Conservation (phyloP, 768 basidiomycete genomes). For the Boletus bicolor region DNA sequence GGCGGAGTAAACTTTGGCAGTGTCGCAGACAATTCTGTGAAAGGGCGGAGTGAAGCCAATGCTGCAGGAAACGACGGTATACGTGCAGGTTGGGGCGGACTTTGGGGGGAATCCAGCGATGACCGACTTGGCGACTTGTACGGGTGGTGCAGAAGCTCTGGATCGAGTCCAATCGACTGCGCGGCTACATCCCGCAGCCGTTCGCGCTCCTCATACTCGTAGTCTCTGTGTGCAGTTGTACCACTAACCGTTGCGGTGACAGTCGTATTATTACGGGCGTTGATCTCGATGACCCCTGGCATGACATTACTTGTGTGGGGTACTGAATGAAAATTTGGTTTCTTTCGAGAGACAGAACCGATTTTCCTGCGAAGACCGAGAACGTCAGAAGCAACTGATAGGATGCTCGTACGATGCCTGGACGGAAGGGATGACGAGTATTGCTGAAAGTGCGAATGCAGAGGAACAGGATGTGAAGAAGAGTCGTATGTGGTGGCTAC, state of each 20-base stretch:
- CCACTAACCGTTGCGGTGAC: conserved; percentile 25
- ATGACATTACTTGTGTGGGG: conserved; percentile 42
- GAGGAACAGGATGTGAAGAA: conserved; percentile 5
- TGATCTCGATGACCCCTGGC: conserved; percentile 74
- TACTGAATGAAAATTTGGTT: conserved; percentile 27
- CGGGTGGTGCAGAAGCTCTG: conserved; percentile 44
- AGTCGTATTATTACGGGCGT: conserved; percentile 35
- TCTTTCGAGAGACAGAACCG: conserved; percentile 39
- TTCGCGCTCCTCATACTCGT: conserved; percentile 70
- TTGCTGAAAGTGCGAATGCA: conserved; percentile 4
- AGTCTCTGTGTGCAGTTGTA: conserved; percentile 35
- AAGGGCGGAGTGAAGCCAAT: conserved; percentile 46
- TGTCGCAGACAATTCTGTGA: conserved; percentile 48
- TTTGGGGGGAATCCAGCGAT: conserved; percentile 19
- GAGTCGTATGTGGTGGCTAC: conserved; percentile 12
- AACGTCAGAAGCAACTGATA: conserved; percentile 54
- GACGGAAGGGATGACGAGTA: conserved; percentile 19
- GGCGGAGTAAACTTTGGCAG: conserved; percentile 70
- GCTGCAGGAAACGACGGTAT: conserved; percentile 66
- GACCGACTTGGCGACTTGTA: conserved; percentile 18
- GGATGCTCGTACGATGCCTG: conserved; percentile 42
- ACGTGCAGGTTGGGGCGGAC: conserved; percentile 2
- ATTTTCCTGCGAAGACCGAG: conserved; percentile 44
- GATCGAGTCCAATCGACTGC: conserved; percentile 67
- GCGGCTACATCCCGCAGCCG: conserved; percentile 75